These are phyloP conservation scores for Ceratocystis harringtonii DNA, from an alignment of 2,329 filamentous ascomycete genomes.

Conservation along the genomic window DNA sequence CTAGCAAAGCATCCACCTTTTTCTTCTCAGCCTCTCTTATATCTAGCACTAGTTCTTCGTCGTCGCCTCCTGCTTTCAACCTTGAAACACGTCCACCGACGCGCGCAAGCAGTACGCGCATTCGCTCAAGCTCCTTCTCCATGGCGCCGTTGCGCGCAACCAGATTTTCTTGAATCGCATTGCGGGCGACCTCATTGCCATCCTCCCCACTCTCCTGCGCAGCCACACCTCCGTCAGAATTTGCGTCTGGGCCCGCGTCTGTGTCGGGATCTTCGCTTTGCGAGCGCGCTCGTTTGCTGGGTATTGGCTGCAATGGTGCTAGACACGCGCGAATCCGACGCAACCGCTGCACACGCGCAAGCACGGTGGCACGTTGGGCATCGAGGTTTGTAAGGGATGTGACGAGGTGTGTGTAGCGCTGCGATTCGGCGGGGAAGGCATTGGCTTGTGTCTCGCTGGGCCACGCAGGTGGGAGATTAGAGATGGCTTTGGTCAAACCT, in stretches of 20 bases:
- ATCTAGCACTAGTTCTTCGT: background rate
- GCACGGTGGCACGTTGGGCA: conserved; percentile 25
- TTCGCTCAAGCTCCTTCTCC: conserved; percentile 50
- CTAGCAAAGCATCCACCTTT: conserved; percentile 14
- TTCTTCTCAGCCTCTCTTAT: conserved; percentile 1
- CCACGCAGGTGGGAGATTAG: background rate
- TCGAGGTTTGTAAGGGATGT: conserved; percentile 32
- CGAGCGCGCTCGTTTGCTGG: background rate
- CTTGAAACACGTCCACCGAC: conserved; percentile 39
- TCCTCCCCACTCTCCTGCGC: background rate
- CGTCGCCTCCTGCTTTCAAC: conserved; percentile 21
- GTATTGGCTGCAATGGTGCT: conserved; percentile 30
- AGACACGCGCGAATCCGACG: conserved; percentile 37
- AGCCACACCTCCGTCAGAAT: background rate
- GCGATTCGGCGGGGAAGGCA: background rate
- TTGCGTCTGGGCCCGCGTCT: conserved; percentile 15
- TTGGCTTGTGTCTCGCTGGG: background rate
- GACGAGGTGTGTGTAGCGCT: conserved; percentile 24
- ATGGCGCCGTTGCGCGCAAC: conserved; percentile 49
- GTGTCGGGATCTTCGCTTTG: background rate
- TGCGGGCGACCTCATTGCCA: conserved; percentile 21
- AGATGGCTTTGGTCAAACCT: background rate
- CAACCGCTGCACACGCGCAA: conserved; percentile 32
- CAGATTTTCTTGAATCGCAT: conserved; percentile 48
- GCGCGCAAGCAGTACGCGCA: conserved; percentile 46